These are phyloP conservation scores for Conoideocrella luteorostrata DNA, from an alignment of 2,329 filamentous ascomycete species.

Conservation along the genomic window DNA sequence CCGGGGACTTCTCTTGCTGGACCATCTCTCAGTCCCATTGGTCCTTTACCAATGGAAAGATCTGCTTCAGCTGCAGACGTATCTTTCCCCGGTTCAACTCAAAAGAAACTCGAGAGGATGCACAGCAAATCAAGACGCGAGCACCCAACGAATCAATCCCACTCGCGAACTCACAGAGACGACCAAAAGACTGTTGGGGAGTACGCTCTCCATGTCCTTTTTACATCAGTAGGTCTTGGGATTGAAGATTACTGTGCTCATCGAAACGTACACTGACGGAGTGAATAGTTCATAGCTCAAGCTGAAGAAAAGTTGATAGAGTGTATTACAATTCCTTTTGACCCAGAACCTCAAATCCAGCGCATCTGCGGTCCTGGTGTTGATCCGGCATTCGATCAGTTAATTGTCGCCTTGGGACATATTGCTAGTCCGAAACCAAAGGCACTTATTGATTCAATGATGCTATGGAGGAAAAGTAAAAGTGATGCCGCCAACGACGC, in stretches of 20 bases:
- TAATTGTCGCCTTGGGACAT: slow-evolving; percentile 87
- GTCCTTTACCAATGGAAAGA: slow-evolving; percentile 32
- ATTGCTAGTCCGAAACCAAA: slow-evolving; percentile 93
- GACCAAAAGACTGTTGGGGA: slow-evolving; percentile 94
- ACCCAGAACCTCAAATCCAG: slow-evolving; percentile 79
- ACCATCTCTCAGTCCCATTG: slow-evolving; percentile 17
- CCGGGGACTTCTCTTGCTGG: slow-evolving; percentile 44
- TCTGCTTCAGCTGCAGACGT: slow-evolving; percentile 41
- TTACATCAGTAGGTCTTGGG: slow-evolving; percentile 65
- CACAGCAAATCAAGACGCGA: slow-evolving; percentile 65
- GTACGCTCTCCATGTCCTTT: slow-evolving; percentile 92
- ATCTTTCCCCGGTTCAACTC: slow-evolving; percentile 35
- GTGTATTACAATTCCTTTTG: slow-evolving; percentile 72
- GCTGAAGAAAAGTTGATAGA: slow-evolving; percentile 95
- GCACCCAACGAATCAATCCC: slow-evolving; percentile 67
- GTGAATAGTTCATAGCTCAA: slow-evolving; percentile 72
- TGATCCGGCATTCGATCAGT: slow-evolving; percentile 85
- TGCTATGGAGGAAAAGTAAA: slow-evolving; percentile 96
- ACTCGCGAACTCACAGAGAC: slow-evolving; percentile 63
- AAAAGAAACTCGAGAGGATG: slow-evolving; percentile 52
- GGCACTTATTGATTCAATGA: slow-evolving; percentile 91
- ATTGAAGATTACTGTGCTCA: neutral
- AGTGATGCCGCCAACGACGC: slow-evolving; percentile 78
- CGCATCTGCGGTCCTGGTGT: slow-evolving; percentile 83
- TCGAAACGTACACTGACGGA: too few relatives aligned